Evolutionary conservation across 306 rosid species (phyloP).

Genomic region (Lathyrus aphaca): DNA sequence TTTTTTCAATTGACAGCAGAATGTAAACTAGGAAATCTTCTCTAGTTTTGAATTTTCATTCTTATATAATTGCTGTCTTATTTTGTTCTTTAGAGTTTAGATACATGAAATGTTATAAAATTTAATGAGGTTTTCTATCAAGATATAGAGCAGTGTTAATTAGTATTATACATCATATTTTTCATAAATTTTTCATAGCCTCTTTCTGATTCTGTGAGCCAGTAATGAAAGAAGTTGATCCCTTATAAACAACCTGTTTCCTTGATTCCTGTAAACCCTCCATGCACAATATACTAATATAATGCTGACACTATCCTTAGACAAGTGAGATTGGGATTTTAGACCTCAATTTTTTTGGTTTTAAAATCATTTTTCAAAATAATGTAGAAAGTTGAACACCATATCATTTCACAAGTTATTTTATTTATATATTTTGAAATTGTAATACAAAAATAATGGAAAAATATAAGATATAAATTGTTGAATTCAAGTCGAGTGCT

Average conservation of each 20-base stretch:
- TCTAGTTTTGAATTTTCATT: constrained; percentile 46
- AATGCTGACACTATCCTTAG: too few relatives aligned
- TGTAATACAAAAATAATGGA: too few relatives aligned
- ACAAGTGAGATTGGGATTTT: too few relatives aligned
- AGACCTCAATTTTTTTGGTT: too few relatives aligned
- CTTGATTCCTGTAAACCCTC: background rate
- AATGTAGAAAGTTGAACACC: too few relatives aligned
- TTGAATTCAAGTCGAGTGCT: too few relatives aligned
- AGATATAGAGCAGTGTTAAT: constrained; percentile 30
- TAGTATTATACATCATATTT: constrained; percentile 18
- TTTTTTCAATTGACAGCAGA: constrained; percentile 41
- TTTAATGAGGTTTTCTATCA: constrained; percentile 33
- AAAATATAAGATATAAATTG: too few relatives aligned
- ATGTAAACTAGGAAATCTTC: constrained; percentile 50
- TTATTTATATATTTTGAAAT: too few relatives aligned
- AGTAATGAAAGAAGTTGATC: constrained; percentile 2
- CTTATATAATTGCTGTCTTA: constrained; percentile 43
- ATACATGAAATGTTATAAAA: constrained; percentile 33
- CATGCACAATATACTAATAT: too few relatives aligned
- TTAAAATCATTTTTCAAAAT: too few relatives aligned
- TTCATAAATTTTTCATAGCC: background rate
- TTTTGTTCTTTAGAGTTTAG: constrained; percentile 42
- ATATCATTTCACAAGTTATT: too few relatives aligned
- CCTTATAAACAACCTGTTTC: background rate
- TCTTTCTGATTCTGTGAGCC: constrained; percentile 10